Percentiles rank a stretch among this genome's conserved stretches.
These are phyloP conservation scores for Musa schizocarpa DNA, from an alignment of 176 grass and related monocot species.

Conservation along the genomic window DNA sequence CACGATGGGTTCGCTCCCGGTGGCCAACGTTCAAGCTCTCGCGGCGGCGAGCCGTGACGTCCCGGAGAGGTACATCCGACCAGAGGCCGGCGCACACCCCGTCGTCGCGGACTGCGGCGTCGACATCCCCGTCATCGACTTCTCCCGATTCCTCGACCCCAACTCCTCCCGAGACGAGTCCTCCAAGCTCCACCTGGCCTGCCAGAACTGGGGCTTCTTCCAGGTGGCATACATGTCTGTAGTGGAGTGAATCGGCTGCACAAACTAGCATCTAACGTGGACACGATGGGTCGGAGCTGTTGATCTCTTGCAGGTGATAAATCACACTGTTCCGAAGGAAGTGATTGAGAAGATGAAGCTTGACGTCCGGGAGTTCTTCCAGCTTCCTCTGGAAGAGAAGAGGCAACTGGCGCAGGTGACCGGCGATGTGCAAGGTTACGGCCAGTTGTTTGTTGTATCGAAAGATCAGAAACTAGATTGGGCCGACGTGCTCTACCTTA, in stretches of 20 bases:
- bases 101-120: not conserved
- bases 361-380: slow-evolving; percentile 22
- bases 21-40: slow-evolving; percentile 49
- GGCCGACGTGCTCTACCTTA: slow-evolving; percentile 32
- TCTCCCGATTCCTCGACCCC: not conserved
- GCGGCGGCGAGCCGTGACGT: slow-evolving; percentile 4
- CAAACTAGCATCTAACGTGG: no score
- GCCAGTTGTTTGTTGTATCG: slow-evolving; percentile 41
- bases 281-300: not conserved
- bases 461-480: slow-evolving; percentile 55
- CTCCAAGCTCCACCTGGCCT: slow-evolving; percentile 26
- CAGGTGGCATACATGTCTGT: slow-evolving; percentile 15
- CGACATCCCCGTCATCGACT: not conserved
- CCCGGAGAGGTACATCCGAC: not conserved
- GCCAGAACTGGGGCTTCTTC: slow-evolving; percentile 54
- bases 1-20: slow-evolving; percentile 26
- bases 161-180: slow-evolving; percentile 28
- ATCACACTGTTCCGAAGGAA: slow-evolving; percentile 33
- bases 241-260: not conserved
- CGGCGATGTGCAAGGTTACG: slow-evolving; percentile 37
- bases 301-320: slow-evolving; percentile 22
- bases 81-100: not conserved
- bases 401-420: slow-evolving; percentile 13
- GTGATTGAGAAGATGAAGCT: slow-evolving; percentile 21
- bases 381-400: slow-evolving; percentile 28